Base-by-base conservation (phyloP, 2,329 filamentous ascomycete species). In the Neurospora sp. region DNA sequence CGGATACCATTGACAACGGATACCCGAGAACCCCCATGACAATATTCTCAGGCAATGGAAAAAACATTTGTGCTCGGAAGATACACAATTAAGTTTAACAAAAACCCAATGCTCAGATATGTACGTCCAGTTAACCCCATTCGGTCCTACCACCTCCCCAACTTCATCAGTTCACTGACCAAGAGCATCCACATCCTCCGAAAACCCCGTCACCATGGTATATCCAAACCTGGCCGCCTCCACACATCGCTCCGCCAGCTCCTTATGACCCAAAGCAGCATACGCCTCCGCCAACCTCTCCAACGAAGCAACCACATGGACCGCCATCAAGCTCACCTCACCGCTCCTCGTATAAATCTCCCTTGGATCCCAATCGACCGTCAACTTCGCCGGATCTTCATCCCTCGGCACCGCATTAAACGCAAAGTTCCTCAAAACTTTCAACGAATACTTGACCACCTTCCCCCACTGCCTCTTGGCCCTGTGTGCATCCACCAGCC, bases 341-440 rank as follows among this genome's bases (percentile, higher is more conserved):
- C 72, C 73, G 2, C 73, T 71, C 23, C 68, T 68, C 17, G 69
- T 70, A 69, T 75, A 79, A 11, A 79, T 74, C 38, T 73, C 72
- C 36, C 70, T 70, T 15, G 75, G 77, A 23, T 73, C 73, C 74
- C 73, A 75, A 12, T 68, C 69, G 6, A 17, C 23, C 33, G n/a
- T 65, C 28, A 46, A 71, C 15, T 57, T 57, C 1, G 66, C 67
- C 2, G 57, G 70, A 2, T 70, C 74, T 38, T 74, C 73, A 36
- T 71, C 71, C 4, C 65, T 52, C 23, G 75, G 71, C 0, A 74
- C 72, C 78, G 70, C 70, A 8, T 15, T 62, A 57, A 76, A 80
- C 6, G 79, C 80, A 74, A 81, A 81, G 72, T 78, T 78, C 8
- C 77, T 73, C 72, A 80, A 68, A 68, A 78, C 74, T 73, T 76